phyloP scores from a whole-genome alignment of 1,284 basidiomycete genomes.

The Marasmius oreades region DNA sequence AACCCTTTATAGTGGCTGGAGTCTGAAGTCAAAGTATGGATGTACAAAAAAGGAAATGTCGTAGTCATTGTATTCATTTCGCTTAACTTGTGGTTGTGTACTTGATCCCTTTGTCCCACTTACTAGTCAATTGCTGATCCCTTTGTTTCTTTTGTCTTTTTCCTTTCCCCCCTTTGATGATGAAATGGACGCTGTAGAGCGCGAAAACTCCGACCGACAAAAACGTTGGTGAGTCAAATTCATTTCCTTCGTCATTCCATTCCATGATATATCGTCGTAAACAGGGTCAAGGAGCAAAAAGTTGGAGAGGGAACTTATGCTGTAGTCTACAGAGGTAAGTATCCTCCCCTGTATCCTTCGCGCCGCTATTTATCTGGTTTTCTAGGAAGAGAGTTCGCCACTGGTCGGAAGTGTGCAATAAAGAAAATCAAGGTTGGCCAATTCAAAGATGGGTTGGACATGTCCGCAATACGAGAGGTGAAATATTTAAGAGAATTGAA shows the following conservation, averaged over 20 bases:
- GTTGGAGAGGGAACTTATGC: constrained; percentile 97
- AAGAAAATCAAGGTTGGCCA: constrained; percentile 98
- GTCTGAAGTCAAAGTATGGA: not conserved
- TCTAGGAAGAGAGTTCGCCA: constrained; percentile 65
- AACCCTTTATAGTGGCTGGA: not conserved
- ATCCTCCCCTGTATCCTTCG: not conserved
- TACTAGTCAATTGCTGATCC: not conserved
- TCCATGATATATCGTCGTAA: not conserved
- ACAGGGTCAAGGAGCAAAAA: constrained; percentile 82
- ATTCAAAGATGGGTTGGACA: constrained; percentile 97
- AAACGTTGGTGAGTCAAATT: constrained; percentile 8
- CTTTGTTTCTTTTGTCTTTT: not conserved
- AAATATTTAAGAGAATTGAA: constrained; percentile 93
- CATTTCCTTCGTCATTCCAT: not conserved
- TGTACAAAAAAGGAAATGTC: not conserved
- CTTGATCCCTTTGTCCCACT: no score
- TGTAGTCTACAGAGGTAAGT: constrained; percentile 88
- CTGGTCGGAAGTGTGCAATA: constrained; percentile 83
- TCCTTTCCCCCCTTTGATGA: no score
- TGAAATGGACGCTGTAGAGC: constrained; percentile 3
- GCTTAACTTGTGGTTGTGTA: not conserved
- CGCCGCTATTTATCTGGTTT: not conserved
- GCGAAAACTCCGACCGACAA: constrained; percentile 2
- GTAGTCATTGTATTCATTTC: not conserved
- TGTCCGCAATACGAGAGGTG: constrained; percentile 98